phyloP scores from a whole-genome alignment of 306 rosid species.

The Lathyrus aphaca region DNA sequence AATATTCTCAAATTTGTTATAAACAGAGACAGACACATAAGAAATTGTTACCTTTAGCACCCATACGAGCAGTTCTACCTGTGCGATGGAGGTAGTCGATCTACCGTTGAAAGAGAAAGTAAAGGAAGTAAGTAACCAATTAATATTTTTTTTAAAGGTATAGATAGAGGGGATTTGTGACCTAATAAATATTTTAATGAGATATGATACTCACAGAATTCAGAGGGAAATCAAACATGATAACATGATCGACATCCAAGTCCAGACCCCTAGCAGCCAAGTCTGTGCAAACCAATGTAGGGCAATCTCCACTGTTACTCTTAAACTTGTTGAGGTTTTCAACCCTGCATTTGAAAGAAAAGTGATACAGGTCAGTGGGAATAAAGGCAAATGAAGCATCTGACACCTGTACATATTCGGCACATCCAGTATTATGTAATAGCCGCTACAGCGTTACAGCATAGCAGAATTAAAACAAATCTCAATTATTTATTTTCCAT shows the following conservation, averaged over 20 bases:
- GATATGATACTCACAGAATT: conserved; percentile 67
- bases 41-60: conserved; percentile 76
- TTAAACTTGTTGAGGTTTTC: conserved; percentile 93
- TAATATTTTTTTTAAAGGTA: background rate
- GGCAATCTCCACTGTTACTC: conserved; percentile 84
- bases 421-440: background rate
- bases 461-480: background rate
- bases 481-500: conserved; percentile 15
- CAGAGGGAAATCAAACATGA: conserved; percentile 94
- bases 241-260: conserved; percentile 94
- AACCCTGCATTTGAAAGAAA: conserved; percentile 61
- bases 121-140: conserved; percentile 17
- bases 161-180: background rate
- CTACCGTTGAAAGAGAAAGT: conserved; percentile 47
- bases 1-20: background rate
- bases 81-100: conserved; percentile 97
- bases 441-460: background rate
- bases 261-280: conserved; percentile 98
- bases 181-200: background rate
- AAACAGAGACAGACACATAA: conserved; percentile 13
- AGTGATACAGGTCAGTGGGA: conserved; percentile 30
- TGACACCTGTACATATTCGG: background rate
- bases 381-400: conserved; percentile 14
- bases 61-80: conserved; percentile 99
- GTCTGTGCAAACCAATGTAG: conserved; percentile 93